Base-by-base conservation (phyloP, 352 stramenopile species). In the Globisporangium irregulare region DNA sequence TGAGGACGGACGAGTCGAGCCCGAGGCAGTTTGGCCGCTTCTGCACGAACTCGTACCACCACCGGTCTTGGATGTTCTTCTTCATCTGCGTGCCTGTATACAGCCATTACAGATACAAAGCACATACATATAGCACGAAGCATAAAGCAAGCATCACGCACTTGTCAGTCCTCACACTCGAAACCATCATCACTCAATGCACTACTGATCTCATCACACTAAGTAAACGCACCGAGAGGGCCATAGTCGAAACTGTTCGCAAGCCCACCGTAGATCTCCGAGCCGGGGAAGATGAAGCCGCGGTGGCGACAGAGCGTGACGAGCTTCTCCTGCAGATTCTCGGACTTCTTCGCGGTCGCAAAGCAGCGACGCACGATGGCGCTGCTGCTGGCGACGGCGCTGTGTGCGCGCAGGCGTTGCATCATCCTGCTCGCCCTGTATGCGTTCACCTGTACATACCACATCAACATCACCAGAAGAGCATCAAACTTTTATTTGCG, bases 161-260 rank as follows among this genome's bases (percentile, higher is more conserved):
- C 2, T 7, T n/a, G 41, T 50, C 41, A 50, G 41, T 22, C 15
- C 41, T 48, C 38, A 18, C 12, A 41, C 38, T 46, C 41, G 14
- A 14, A 3, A 48, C 14, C 41, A n/a, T 48, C 41, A 46, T 5
- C 38, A 46, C 4, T 12, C 9, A 25, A 59, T 5, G 22, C 15
- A 36, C 9, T 27, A 22, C 25, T 3, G 12, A 24, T 41, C 1
- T 14, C 29, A 14, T 12, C 53, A 43, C 50, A 43, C 25, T 29
- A 24, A 24, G 25, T 8, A 59, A 10, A 59, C 70, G 46, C 59
- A 87, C 80, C 86, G 20, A 92, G 82, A 9, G 96, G 97, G 27
- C 97, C 97, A 72, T 99, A 99, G 85, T 99, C 97, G 77, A 98
- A 99, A 77, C 97, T 98, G 73, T 98, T 98, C 64, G 92, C 92